phyloP scores from a whole-genome alignment of 306 rosid species.

The Herpetospermum pedunculosum region DNA sequence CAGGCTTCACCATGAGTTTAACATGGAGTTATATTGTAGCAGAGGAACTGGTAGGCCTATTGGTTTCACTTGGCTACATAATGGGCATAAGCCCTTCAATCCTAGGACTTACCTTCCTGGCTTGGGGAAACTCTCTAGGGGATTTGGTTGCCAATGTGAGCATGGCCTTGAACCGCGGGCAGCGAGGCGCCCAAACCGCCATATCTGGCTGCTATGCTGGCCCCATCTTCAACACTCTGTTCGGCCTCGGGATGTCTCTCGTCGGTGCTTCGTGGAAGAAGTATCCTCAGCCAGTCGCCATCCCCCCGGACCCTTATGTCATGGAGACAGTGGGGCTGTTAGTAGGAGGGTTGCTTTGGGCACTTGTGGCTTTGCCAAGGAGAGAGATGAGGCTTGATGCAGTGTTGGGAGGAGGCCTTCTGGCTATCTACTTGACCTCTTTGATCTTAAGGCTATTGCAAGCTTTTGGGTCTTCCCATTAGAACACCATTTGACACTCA shows the following conservation, averaged over 20 bases:
- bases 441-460: conserved; percentile 36
- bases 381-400: conserved; percentile 54
- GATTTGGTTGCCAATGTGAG: conserved; percentile 63
- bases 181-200: conserved; percentile 69
- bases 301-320: conserved; percentile 34
- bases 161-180: conserved; percentile 63
- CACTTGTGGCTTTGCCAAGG: conserved; percentile 50
- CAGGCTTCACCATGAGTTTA: conserved; percentile 65
- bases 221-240: conserved; percentile 53
- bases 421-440: conserved; percentile 49
- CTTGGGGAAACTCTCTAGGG: conserved; percentile 90
- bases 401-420: conserved; percentile 44
- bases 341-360: conserved; percentile 61
- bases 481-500: neutral
- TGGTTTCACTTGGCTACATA: conserved; percentile 52
- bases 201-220: conserved; percentile 74
- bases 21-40: conserved; percentile 73
- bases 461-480: conserved; percentile 23
- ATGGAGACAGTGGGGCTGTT: conserved; percentile 39
- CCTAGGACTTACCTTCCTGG: conserved; percentile 70
- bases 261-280: conserved; percentile 38
- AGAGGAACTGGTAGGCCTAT: conserved; percentile 49
- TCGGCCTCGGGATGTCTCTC: conserved; percentile 63
- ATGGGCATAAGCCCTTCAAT: conserved; percentile 70
- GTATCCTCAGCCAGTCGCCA: conserved; percentile 29